These are phyloP conservation scores for Crithidia expoeki DNA, from an alignment of 208 protist species.

Conservation along the genomic window DNA sequence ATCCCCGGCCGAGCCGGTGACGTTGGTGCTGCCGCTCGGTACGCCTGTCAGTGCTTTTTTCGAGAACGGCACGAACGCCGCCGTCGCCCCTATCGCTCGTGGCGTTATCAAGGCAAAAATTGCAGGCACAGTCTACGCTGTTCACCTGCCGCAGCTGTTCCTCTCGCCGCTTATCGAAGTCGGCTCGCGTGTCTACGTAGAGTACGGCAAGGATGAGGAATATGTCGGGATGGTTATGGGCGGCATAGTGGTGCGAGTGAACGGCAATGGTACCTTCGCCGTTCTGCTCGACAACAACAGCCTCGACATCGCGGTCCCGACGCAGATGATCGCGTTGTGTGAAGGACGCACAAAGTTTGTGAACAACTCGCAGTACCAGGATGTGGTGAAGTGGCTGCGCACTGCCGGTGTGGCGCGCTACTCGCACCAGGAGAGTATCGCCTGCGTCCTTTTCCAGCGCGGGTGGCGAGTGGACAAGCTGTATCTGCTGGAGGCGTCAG, in stretches of 20 bases:
- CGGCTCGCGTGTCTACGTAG: slow-evolving; percentile 76
- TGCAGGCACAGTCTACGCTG: slow-evolving; percentile 72
- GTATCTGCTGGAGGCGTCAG: slow-evolving; percentile 75
- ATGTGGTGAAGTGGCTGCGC: slow-evolving; percentile 79
- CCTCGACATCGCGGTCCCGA: slow-evolving; percentile 75
- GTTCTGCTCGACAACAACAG: slow-evolving; percentile 88
- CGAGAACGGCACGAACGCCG: slow-evolving; percentile 48
- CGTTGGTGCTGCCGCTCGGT: slow-evolving; percentile 23
- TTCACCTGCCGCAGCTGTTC: slow-evolving; percentile 57
- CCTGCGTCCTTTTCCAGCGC: slow-evolving; percentile 74
- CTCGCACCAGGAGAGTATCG: slow-evolving; percentile 71
- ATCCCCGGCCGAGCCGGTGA: not conserved
- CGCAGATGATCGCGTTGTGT: slow-evolving; percentile 63
- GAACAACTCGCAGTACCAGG: slow-evolving; percentile 48
- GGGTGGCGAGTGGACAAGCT: slow-evolving; percentile 83
- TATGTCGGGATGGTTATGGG: slow-evolving; percentile 46
- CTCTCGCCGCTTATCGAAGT: slow-evolving; percentile 80
- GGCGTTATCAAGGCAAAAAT: slow-evolving; percentile 68
- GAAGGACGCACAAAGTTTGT: slow-evolving; percentile 59
- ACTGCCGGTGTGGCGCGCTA: slow-evolving; percentile 69
- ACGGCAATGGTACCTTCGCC: slow-evolving; percentile 76
- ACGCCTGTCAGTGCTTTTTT: slow-evolving; percentile 62
- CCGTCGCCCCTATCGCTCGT: slow-evolving; percentile 47
- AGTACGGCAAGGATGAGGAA: slow-evolving; percentile 47
- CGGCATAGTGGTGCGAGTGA: slow-evolving; percentile 77